Evolutionary conservation across 805 yeast genomes (phyloP), one percentile per base, ranked within the genome.

Genomic region (Wickerhamomyces strasburgensis): DNA sequence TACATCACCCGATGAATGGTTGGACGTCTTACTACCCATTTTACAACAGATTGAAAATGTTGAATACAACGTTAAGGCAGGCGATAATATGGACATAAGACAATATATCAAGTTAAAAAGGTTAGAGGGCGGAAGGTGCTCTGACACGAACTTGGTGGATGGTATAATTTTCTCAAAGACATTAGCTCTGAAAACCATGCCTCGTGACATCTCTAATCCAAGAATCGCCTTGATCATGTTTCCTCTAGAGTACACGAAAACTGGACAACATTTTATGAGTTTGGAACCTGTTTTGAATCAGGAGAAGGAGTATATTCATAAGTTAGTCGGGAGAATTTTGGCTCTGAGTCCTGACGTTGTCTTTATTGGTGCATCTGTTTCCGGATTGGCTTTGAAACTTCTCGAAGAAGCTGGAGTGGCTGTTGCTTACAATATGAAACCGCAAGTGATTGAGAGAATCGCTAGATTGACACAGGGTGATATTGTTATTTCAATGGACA

Each of bases 81-180:
- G 86, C 5, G 90, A 83, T 43, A 80, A 81, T 3, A 70, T 88
- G 42, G 97, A 93, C 56, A 79, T 89, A 33, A 72, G 90, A n/a
- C 89, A 83, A 48, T 90, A 85, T 58, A 76, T 93, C 29, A 93
- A 94, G 53, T 70, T 93, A 31, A 94, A 93, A 54, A 71, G 87
- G 41, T 75, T 90, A 7, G 70, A 80, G 1, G 98, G 98, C 1
- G 93, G 94, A 0, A 40, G 56, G 1, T 73, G 80, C 1, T 62
- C 65, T 5, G 79, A 83, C 29, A 76, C 90, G 0, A 62, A 63
- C 19, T 71, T 75, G 21, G 57, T 90, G 4, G 79, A 83, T 51
- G 99, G 98, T 0, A 60, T 86, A 5, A 82, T 86, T 3, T 87
- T 89, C 58, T 83, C 97, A 0, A 87, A 88, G 47, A 76, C 80